Evolutionary conservation across 176 grass and related monocot species (phyloP), one percentile per base, ranked within the genome.

Genomic region (Zizania latifolia): DNA sequence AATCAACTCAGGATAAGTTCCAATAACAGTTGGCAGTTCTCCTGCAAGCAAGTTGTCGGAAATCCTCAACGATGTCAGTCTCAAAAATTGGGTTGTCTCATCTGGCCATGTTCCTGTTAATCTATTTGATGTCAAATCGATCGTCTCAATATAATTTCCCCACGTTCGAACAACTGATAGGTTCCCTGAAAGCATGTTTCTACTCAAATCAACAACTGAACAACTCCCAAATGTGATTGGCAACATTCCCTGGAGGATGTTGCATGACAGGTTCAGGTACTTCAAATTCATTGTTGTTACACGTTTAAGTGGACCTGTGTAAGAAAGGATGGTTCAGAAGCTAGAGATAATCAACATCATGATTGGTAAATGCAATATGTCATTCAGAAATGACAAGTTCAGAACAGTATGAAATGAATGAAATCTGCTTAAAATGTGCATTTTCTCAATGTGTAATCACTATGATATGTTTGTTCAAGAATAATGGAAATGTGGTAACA

Each of bases 11-110:
- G 94, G 94, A 83, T 93, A 97, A 12, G 75, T 91, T 77, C 84
- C 94, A 66, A 97, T 72, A 19, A 93, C 75, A 70, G 43, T 3
- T 27, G 94, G 88, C 73, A 97, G 62, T 73, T 84, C 83, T 79
- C 88, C 91, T 62, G 75, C 30, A 59, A 97, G 73, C 59, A 72
- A 84, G 74, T 93, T 97, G 84, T 89, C 85, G 6, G 91, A 91
- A 64, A 93, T 62, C 73, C 80, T 97, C 68, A 97, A 65, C 64
- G 81, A 89, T 55, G 83, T 84, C 46, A 97, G 81, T 69, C 89
- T 87, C 69, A 97, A 70, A 85, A 97, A 97, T 57, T 93, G 94
- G 37, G 94, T 91, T 72, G 90, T 97, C 76, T 89, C 86, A 58
- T 80, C 74, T 55, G 94, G 94, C 78, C 92, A 84, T 60, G 71